These are phyloP conservation scores for Alloteropsis semialata DNA, from an alignment of 176 grass and related monocot species.

Conservation along the genomic window DNA sequence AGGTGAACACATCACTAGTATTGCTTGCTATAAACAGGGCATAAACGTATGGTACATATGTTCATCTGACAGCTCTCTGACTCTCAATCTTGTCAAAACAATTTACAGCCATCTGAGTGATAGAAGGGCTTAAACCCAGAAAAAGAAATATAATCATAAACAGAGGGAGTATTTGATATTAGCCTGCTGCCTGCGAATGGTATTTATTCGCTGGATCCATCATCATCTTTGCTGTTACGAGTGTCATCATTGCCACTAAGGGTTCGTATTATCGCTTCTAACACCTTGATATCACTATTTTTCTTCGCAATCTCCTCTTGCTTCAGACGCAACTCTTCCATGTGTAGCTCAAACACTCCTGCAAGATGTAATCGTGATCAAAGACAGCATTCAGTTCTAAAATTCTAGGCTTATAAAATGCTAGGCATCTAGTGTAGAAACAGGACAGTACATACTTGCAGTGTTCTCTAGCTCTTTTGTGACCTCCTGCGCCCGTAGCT, in stretches of 20 bases:
- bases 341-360: constrained; percentile 93
- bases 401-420: not conserved
- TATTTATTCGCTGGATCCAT: constrained; percentile 46
- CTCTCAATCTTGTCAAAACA: constrained; percentile 2
- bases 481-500: constrained; percentile 64
- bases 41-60: constrained; percentile 1
- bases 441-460: constrained; percentile 54
- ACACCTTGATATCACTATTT: constrained; percentile 83
- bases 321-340: constrained; percentile 84
- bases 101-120: not conserved
- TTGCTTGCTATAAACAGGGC: not conserved
- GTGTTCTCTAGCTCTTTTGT: constrained; percentile 94
- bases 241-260: constrained; percentile 77
- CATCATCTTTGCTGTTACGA: constrained; percentile 65
- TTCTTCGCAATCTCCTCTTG: constrained; percentile 95
- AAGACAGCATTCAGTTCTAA: constrained; percentile 10
- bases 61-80: not conserved
- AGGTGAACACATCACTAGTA: not conserved
- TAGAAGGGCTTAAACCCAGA: not conserved
- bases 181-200: not conserved
- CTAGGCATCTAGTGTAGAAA: not conserved
- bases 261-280: constrained; percentile 94
- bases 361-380: not conserved
- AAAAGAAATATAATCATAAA: not conserved
- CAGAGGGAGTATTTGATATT: not conserved